Evolutionary conservation across 1,284 basidiomycete genomes (phyloP).

Genomic region (Termitomyces sp.): DNA sequence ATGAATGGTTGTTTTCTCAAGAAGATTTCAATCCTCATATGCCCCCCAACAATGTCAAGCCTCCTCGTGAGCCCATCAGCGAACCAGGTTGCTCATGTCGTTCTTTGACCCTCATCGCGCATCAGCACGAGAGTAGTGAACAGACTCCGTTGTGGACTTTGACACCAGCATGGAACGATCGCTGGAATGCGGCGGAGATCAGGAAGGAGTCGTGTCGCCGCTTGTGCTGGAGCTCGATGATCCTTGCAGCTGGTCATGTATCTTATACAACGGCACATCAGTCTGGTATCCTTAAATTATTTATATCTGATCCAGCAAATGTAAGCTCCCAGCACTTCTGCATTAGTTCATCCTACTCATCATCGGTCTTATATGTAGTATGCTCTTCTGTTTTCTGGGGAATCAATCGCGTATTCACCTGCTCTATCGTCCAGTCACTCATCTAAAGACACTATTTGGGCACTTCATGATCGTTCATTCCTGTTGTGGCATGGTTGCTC

Average conservation of each 20-base stretch:
- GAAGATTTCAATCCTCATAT: conserved; percentile 14
- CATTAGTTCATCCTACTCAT: conserved; percentile 1
- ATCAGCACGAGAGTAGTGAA: conserved; percentile 44
- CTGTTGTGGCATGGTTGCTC: conserved; percentile 70
- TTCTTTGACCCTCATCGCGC: conserved; percentile 45
- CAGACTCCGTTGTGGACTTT: conserved; percentile 59
- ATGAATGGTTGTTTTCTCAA: conserved; percentile 18
- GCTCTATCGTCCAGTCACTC: conserved; percentile 27
- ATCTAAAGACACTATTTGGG: conserved; percentile 66
- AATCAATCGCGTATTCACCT: conserved; percentile 42
- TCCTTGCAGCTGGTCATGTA: conserved; percentile 57
- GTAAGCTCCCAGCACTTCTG: conserved; percentile 35
- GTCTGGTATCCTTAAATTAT: conserved; percentile 42
- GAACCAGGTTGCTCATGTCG: conserved; percentile 47
- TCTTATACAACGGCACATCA: conserved; percentile 51
- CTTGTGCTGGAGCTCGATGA: conserved; percentile 65
- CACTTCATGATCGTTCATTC: conserved; percentile 61
- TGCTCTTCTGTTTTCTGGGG: conserved; percentile 65
- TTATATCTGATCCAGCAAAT: conserved; percentile 61
- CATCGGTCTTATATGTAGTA: conserved; percentile 42
- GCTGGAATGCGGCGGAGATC: conserved; percentile 59
- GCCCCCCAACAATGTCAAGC: conserved; percentile 8
- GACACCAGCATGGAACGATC: conserved; percentile 58
- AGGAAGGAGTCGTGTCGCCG: conserved; percentile 67
- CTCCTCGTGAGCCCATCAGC: conserved; percentile 10